Base-by-base conservation (phyloP, 192 early-diverging fungal species). In the Funneliformis mosseae region DNA sequence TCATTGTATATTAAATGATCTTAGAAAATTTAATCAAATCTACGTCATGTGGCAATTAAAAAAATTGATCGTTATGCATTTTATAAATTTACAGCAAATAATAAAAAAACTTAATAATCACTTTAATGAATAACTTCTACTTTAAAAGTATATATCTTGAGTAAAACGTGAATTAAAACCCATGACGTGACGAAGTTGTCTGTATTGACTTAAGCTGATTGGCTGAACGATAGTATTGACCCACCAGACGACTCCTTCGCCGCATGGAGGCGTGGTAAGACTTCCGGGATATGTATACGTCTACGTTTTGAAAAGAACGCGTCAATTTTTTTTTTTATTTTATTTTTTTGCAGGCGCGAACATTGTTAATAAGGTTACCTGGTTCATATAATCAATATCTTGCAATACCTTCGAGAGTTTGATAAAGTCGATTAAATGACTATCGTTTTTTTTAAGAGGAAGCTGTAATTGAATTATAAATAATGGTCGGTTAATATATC, bases 181-280 rank as follows among this genome's bases (percentile, higher is more conserved):
- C 61, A 88, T 80, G 9, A 83, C 42, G 5, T 82, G 74, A 11
- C 80, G 81, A 23, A 91, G 64, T 23, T 78, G 74, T 8, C 77
- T 27, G 59, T 80, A 76, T 70, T 90, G 86, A 10, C 60, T 8
- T 12, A 80, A 25, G 1, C 85, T 78, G 43, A 91, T 64, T 3
- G 68, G 50, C 9, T 89, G 55, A 28, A 85, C 55, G 10, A 77
- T 28, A 63, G 9, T 5, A 64, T 83, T 77, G 16, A 92, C 89
- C 50, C 80, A 77, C 90, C 90, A 92, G 9, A 74, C 55, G 7
- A 92, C 87, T 33, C 87, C 86, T 80, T 92, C 92, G 0, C 85
- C 82, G 77, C 92, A 92, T 7, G 91, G 91, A n/a, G 92, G 92
- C 0, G 90, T 90, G 11, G 92, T 92, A 66, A 92, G 79, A 45